A percentile compares a stretch with the other conserved stretches of the same genome.
Evolutionary conservation across 495 filamentous ascomycete species (phyloP).

Genomic region (Lentithecium fluviatile): DNA sequence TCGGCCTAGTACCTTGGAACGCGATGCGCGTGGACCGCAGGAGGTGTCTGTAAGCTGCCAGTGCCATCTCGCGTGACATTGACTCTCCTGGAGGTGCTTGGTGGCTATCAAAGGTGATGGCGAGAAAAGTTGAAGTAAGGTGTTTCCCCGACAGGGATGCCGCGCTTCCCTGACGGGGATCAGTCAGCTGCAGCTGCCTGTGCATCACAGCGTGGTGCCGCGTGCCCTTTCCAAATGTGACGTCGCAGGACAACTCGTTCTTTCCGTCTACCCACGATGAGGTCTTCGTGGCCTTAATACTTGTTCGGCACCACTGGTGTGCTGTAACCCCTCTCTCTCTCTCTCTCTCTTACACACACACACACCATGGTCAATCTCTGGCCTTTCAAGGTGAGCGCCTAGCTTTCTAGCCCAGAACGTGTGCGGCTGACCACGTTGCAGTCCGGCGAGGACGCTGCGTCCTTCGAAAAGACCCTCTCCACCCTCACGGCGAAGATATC

Average conservation of each 20-base stretch:
- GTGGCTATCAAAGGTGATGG: constrained; percentile 4
- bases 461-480: constrained; percentile 87
- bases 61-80: constrained; percentile 53
- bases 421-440: constrained; percentile 45
- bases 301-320: constrained; percentile 16
- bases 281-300: neutral
- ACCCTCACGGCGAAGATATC: constrained; percentile 78
- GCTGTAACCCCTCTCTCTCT: constrained; percentile 13
- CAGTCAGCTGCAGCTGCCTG: constrained; percentile 18
- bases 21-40: constrained; percentile 79
- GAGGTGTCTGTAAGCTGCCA: constrained; percentile 77
- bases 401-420: neutral
- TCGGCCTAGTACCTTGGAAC: constrained; percentile 65
- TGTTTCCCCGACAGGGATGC: constrained; percentile 20
- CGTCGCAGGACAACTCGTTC: constrained; percentile 10
- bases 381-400: constrained; percentile 34
- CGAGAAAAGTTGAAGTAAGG: constrained; percentile 15
- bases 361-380: constrained; percentile 34
- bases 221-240: constrained; percentile 18
- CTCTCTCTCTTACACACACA: too few species aligned
- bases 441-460: constrained; percentile 81
- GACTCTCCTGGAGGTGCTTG: neutral
- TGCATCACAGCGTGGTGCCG: too few species aligned
- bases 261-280: constrained; percentile 9
- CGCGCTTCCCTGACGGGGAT: constrained; percentile 12